Evolutionary conservation across 345 rosid genomes (phyloP).

Genomic region (Aquilaria yunnanensis): DNA sequence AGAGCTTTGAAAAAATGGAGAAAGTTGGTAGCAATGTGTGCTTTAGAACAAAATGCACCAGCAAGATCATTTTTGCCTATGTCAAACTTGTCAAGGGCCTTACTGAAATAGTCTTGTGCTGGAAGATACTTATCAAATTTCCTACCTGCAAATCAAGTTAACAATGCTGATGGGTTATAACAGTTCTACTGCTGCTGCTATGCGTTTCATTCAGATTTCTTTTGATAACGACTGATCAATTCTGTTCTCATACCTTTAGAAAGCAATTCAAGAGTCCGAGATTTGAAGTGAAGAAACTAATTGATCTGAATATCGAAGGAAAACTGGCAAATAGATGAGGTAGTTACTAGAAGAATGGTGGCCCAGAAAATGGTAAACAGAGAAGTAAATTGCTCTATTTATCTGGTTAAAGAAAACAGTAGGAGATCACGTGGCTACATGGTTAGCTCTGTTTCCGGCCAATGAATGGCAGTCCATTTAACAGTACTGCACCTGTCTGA

Average conservation of each 20-base stretch:
- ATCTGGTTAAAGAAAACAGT: no score
- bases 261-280: conserved; percentile 53
- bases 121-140: conserved; percentile 56
- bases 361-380: conserved; percentile 36
- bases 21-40: conserved; percentile 29
- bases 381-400: conserved; percentile 32
- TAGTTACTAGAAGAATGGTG: conserved; percentile 63
- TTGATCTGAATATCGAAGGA: conserved; percentile 70
- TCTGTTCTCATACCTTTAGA: conserved; percentile 32
- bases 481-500: no score
- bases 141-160: conserved; percentile 34
- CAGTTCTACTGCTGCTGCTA: neutral
- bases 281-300: conserved; percentile 79
- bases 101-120: conserved; percentile 47
- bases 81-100: conserved; percentile 83
- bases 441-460: no score
- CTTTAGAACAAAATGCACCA: conserved; percentile 88
- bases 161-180: neutral
- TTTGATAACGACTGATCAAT: neutral
- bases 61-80: conserved; percentile 97
- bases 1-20: no score
- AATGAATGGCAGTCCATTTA: no score
- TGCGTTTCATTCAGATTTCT: neutral
- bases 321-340: conserved; percentile 72
- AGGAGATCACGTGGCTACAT: no score